Conservation (phyloP, 805 yeast species). For the Alloascoidea africana region DNA sequence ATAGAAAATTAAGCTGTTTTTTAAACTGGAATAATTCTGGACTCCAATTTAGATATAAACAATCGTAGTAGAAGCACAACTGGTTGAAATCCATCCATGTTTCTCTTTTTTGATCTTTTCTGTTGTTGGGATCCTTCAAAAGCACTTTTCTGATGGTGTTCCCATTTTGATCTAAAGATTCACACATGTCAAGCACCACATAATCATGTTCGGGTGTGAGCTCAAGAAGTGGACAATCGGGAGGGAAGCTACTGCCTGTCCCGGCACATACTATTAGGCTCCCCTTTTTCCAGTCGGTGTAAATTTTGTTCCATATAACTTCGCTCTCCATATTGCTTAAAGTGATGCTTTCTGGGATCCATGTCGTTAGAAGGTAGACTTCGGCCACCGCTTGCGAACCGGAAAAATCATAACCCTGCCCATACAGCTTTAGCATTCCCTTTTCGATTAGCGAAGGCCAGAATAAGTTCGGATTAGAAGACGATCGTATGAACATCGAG, state of each 20-base stretch:
- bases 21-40: conserved; percentile 17
- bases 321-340: conserved; percentile 11
- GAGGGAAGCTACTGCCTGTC: conserved; percentile 27
- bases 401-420: conserved; percentile 38
- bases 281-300: conserved; percentile 17
- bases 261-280: conserved; percentile 48
- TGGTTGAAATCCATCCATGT: conserved; percentile 15
- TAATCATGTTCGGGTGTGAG: conserved; percentile 10
- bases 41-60: conserved; percentile 57
- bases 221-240: not conserved
- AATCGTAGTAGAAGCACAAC: conserved; percentile 25
- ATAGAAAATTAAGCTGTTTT: conserved; percentile 13
- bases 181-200: conserved; percentile 26
- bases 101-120: conserved; percentile 4
- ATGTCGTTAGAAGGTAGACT: conserved; percentile 49
- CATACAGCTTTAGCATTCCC: conserved; percentile 48
- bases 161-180: conserved; percentile 8
- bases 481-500: conserved; percentile 22
- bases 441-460: conserved; percentile 75
- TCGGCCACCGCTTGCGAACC: conserved; percentile 75
- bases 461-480: conserved; percentile 16
- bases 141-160: conserved; percentile 11
- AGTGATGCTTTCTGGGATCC: conserved; percentile 48
- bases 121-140: conserved; percentile 32
- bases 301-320: conserved; percentile 21